Percentiles rank a stretch among this genome's conserved stretches.
phyloP scores from a whole-genome alignment of 805 yeast genomes.

The Teunomyces panamensis region DNA sequence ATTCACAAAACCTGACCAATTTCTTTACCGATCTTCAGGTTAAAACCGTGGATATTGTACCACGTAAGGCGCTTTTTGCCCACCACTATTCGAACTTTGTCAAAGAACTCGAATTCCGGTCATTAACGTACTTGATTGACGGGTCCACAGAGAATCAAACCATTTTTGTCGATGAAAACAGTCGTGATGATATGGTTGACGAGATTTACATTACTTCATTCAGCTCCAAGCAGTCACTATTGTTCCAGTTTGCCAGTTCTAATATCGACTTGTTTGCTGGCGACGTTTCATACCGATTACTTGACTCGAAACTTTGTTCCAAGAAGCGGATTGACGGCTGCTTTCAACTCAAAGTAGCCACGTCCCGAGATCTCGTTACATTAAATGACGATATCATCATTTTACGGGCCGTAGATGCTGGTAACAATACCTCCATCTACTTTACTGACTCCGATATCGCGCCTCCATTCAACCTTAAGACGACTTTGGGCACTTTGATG shows the following conservation, averaged over 20 bases:
- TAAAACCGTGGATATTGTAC: slow-evolving; percentile 24
- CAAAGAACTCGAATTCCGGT: slow-evolving; percentile 63
- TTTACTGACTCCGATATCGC: slow-evolving; percentile 57
- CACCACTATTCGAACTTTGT: slow-evolving; percentile 59
- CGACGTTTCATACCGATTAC: slow-evolving; percentile 28
- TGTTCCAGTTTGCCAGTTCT: slow-evolving; percentile 65
- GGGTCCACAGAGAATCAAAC: slow-evolving; percentile 53
- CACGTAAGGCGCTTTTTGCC: slow-evolving; percentile 36
- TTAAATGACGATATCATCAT: slow-evolving; percentile 58
- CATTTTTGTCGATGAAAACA: slow-evolving; percentile 49
- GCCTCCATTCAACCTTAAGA: slow-evolving; percentile 61
- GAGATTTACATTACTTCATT: slow-evolving; percentile 21
- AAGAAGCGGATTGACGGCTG: slow-evolving; percentile 62
- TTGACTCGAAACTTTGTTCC: slow-evolving; percentile 54
- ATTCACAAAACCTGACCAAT: slow-evolving; percentile 6
- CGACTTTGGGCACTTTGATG: slow-evolving; percentile 53
- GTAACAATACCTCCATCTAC: slow-evolving; percentile 61
- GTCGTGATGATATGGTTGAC: slow-evolving; percentile 27
- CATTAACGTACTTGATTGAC: slow-evolving; percentile 54
- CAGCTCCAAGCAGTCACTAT: slow-evolving; percentile 33
- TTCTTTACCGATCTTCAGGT: slow-evolving; percentile 23
- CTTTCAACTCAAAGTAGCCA: slow-evolving; percentile 35
- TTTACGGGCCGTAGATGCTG: slow-evolving; percentile 47
- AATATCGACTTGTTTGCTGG: slow-evolving; percentile 28
- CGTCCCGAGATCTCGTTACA: slow-evolving; percentile 16